phyloP scores from a whole-genome alignment of 2,329 filamentous ascomycete species.

The Akanthomyces muscarius region DNA sequence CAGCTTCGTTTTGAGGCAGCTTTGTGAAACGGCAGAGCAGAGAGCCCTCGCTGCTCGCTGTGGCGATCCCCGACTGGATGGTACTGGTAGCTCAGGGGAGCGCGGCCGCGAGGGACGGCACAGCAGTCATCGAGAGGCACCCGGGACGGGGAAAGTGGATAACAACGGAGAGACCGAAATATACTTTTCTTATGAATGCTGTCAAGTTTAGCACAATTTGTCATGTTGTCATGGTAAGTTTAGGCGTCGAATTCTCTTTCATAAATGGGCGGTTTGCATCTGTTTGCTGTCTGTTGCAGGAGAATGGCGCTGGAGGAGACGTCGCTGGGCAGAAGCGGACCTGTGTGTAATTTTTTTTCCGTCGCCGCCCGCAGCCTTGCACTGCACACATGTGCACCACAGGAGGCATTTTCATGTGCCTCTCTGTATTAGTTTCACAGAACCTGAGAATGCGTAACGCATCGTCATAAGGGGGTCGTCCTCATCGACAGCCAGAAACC shows the following conservation, averaged over 20 bases:
- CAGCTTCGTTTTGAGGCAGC: conserved; percentile 9
- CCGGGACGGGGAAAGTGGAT: not conserved
- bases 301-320: not conserved
- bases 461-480: not conserved
- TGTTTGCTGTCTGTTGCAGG: not conserved
- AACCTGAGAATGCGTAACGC: not conserved
- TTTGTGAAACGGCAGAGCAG: conserved; percentile 3
- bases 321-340: not conserved
- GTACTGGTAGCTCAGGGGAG: not conserved
- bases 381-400: no score
- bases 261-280: not conserved
- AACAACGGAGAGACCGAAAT: conserved; percentile 1
- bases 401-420: not conserved
- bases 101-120: not conserved
- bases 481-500: not conserved
- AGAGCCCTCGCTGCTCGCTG: not conserved
- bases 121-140: not conserved
- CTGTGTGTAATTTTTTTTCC: no score
- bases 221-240: not conserved
- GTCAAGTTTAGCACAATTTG: not conserved
- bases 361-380: no score
- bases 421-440: no score
- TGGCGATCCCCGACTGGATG: not conserved
- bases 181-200: not conserved
- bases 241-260: no score